Evolutionary conservation across 352 stramenopile genomes (phyloP).

Genomic region (Phytopythium aichiense): DNA sequence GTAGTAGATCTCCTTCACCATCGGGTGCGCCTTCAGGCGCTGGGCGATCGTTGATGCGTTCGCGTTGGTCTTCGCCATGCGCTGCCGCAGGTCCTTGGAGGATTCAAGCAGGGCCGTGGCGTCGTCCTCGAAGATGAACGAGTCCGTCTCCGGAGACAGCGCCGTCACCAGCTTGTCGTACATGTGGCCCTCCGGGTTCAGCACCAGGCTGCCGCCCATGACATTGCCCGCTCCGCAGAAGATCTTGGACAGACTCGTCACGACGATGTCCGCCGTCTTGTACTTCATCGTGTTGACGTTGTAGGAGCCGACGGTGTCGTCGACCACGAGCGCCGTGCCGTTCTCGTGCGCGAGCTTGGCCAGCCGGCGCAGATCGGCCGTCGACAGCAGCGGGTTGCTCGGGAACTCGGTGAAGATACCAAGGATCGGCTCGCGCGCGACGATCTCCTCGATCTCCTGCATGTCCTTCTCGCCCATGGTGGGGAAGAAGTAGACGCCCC

Average conservation of each 20-base stretch:
- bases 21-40: conserved; percentile 61
- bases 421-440: conserved; percentile 67
- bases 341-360: conserved; percentile 80
- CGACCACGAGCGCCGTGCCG: conserved; percentile 84
- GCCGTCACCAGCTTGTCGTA: conserved; percentile 40
- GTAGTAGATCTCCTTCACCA: conserved; percentile 88
- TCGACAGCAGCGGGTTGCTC: conserved; percentile 89
- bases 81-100: conserved; percentile 67
- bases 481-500: conserved; percentile 90
- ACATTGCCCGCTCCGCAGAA: conserved; percentile 89
- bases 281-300: conserved; percentile 88
- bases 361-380: conserved; percentile 79
- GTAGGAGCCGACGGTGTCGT: conserved; percentile 90
- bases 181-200: conserved; percentile 63
- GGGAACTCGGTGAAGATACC: conserved; percentile 93
- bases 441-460: conserved; percentile 56
- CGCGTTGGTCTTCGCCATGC: conserved; percentile 76
- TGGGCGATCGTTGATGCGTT: conserved; percentile 66
- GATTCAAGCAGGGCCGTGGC: conserved; percentile 39
- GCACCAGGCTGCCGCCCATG: conserved; percentile 90
- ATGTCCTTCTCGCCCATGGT: conserved; percentile 61
- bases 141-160: conserved; percentile 34
- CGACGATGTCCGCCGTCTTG: conserved; percentile 80
- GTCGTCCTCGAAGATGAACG: conserved; percentile 63
- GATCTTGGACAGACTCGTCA: conserved; percentile 93